phyloP scores from a whole-genome alignment of 208 protist species.

The Novymonas esmeraldas region DNA sequence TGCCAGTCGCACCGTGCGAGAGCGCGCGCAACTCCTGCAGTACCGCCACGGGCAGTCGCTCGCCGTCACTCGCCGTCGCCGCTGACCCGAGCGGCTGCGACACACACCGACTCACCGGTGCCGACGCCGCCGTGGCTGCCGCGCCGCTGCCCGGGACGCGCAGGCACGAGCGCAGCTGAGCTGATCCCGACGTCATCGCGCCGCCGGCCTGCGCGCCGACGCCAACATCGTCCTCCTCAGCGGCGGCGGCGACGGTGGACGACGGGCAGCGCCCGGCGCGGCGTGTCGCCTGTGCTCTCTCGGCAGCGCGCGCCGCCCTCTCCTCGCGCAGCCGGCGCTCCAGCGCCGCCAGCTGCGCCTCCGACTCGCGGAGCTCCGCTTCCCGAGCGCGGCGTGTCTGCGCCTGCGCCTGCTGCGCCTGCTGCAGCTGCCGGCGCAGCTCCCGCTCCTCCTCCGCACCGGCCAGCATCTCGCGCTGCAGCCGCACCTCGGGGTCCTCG shows the following conservation, averaged over 20 bases:
- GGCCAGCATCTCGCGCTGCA: conserved; percentile 69
- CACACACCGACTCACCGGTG: conserved; percentile 53
- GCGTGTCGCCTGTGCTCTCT: conserved; percentile 19
- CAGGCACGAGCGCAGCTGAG: conserved; percentile 57
- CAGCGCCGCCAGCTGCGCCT: conserved; percentile 56
- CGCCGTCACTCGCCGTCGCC: neutral
- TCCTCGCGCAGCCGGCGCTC: conserved; percentile 52
- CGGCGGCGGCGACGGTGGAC: neutral
- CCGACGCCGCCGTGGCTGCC: conserved; percentile 29
- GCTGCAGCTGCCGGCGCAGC: conserved; percentile 56
- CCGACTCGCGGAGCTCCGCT: conserved; percentile 57
- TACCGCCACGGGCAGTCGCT: conserved; percentile 27
- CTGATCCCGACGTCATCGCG: conserved; percentile 40
- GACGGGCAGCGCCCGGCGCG: neutral
- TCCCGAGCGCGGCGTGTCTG: conserved; percentile 47
- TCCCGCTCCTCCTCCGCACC: conserved; percentile 88
- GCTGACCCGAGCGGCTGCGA: conserved; percentile 55
- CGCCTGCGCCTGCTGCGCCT: conserved; percentile 54
- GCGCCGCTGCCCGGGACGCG: conserved; percentile 19
- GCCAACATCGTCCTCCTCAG: conserved; percentile 43
- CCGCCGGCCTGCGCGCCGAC: conserved; percentile 41
- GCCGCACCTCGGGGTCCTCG: conserved; percentile 61
- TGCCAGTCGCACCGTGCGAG: conserved; percentile 50
- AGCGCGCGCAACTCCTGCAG: conserved; percentile 57
- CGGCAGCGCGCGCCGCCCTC: conserved; percentile 44